phyloP scores from a whole-genome alignment of 768 basidiomycete species.

The Rubroboletus satanas region DNA sequence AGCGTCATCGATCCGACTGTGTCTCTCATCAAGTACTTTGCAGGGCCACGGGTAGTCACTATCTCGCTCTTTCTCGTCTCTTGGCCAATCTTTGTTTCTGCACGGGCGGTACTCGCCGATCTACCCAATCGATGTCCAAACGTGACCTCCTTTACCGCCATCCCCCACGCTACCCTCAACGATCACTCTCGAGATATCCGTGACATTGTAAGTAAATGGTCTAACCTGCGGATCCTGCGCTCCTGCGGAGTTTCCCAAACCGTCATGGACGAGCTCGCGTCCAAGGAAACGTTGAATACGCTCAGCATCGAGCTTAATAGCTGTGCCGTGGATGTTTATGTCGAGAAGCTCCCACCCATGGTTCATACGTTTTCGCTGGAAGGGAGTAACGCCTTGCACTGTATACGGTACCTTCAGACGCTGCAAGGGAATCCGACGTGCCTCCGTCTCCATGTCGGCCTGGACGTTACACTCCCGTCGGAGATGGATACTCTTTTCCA shows the following conservation, averaged over 20 bases:
- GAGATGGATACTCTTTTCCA: conserved; percentile 10
- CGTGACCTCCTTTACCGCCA: conserved; percentile 12
- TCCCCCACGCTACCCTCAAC: conserved; percentile 5
- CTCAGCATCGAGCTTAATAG: conserved; percentile 11
- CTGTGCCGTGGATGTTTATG: background rate
- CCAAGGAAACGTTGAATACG: conserved; percentile 1
- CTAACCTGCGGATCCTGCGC: conserved; percentile 1
- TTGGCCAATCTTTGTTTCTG: conserved; percentile 2
- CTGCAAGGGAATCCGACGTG: conserved; percentile 1
- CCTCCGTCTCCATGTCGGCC: conserved; percentile 1
- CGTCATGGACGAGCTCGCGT: conserved; percentile 7
- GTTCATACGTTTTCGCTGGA: conserved; percentile 9
- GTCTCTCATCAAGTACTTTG: conserved; percentile 12
- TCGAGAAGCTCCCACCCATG: conserved; percentile 2
- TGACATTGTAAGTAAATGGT: conserved; percentile 10
- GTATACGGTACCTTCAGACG: conserved; percentile 9
- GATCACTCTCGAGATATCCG: conserved; percentile 9
- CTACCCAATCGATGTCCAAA: conserved; percentile 13
- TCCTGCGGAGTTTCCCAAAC: conserved; percentile 11
- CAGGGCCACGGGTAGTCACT: conserved; percentile 2
- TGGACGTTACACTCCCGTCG: background rate
- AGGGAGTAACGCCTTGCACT: conserved; percentile 2
- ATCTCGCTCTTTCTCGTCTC: conserved; percentile 3
- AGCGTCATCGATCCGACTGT: conserved; percentile 4
- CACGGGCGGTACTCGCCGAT: background rate